Evolutionary conservation across 225 moss, liverwort and hornwort species (phyloP), one percentile per base, ranked within the genome.

Genomic region (Physcomitrellopsis africana): DNA sequence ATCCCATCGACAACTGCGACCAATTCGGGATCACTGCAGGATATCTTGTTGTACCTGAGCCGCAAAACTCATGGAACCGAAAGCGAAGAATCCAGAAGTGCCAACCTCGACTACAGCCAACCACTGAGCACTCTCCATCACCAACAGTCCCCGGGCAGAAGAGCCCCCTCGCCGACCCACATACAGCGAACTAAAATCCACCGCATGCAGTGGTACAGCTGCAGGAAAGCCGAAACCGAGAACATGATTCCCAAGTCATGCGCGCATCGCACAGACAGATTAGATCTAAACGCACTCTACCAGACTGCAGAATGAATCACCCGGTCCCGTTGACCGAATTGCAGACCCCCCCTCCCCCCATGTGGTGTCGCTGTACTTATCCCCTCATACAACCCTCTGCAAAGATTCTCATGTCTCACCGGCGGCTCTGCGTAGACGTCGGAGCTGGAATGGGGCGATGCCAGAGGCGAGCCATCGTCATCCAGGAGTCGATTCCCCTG

Each of bases 311-410:
- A 13, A 26, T 11, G 23, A 61, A 61, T 16, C 32, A 32, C 4
- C 32, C 15, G 10, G 32, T 37, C 32, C 11, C 32, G 60, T 61
- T 37, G 60, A 61, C 60, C 60, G 32, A 61, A 61, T 61, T 61
- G 12, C 14, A 7, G 32, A 10, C 23, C 29, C 9, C 24, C 26
- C 32, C 1, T 1, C 17, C 53, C 3, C 53, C 7, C 55, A 56
- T 56, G 11, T 56, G 17, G 58, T 37, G 32, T 32, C 60, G 29
- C 60, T 61, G 60, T 61, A 61, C 60, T 61, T 61, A 61, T 61
- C 12, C 60, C 58, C 60, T 32, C 60, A 12, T 5, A 5, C 24
- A 61, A 61, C 60, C 11, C 23, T 10, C 24, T 11, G 11, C 60
- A 8, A 23, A 61, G 17, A 56, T 56, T 56, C 16, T 18, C 60